Conservation (phyloP, 305 asterid species). For the Solanum hybrid region DNA sequence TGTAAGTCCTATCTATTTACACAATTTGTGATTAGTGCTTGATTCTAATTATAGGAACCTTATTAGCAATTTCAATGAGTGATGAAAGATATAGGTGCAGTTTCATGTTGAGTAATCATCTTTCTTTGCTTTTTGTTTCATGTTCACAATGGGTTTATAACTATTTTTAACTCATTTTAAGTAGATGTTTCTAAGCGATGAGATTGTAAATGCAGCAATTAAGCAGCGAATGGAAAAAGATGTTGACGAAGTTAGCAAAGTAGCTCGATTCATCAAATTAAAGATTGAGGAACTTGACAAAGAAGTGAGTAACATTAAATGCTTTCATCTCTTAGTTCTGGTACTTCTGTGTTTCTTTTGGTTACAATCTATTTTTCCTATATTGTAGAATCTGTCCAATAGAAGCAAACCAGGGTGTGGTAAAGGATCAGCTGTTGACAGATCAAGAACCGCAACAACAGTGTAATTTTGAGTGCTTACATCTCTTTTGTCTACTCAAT, state of each 20-base stretch:
- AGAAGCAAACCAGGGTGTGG: conserved; percentile 94
- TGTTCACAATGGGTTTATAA: background rate
- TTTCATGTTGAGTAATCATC: background rate
- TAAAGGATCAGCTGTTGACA: conserved; percentile 95
- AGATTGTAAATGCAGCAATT: conserved; percentile 47
- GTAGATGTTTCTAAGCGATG: background rate
- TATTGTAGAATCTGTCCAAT: conserved; percentile 72
- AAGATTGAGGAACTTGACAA: conserved; percentile 87
- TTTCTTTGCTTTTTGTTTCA: background rate
- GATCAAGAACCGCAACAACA: conserved; percentile 93
- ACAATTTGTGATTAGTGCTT: background rate
- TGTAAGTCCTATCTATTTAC: background rate
- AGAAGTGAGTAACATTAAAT: conserved; percentile 39
- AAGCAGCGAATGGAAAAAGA: conserved; percentile 98
- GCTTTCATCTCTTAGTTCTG: background rate
- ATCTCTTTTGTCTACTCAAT: background rate
- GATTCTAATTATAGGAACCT: background rate
- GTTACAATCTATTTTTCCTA: conserved; percentile 3
- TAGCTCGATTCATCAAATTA: conserved; percentile 70
- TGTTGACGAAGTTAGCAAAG: conserved; percentile 95
- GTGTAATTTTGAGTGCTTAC: conserved; percentile 41
- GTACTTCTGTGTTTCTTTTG: background rate
- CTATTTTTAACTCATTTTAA: background rate
- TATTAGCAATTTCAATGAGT: background rate
- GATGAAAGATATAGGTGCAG: background rate